A percentile compares a stretch with the other conserved stretches of the same genome.
phyloP scores from a whole-genome alignment of 257 asterid genomes.

The Solanum megistacrolobum region DNA sequence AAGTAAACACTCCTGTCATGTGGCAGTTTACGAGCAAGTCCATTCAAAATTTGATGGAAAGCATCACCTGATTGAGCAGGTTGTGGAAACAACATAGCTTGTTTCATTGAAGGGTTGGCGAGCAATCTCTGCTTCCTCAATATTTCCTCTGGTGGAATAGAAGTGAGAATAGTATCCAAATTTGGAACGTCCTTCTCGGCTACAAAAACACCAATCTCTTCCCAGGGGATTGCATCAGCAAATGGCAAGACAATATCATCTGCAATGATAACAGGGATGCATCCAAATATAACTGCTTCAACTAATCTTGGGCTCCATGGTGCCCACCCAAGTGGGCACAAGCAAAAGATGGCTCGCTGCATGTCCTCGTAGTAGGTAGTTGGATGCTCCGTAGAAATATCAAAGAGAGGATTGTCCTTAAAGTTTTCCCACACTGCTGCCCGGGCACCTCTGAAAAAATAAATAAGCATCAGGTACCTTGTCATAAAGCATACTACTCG shows the following conservation, averaged over 20 bases:
- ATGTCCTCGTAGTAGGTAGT: slow-evolving; percentile 83
- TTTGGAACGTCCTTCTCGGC: slow-evolving; percentile 79
- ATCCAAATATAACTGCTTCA: slow-evolving; percentile 86
- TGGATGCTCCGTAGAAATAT: slow-evolving; percentile 84
- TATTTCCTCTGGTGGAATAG: slow-evolving; percentile 62
- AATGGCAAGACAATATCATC: slow-evolving; percentile 86
- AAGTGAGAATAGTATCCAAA: slow-evolving; percentile 68
- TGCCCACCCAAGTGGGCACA: slow-evolving; percentile 99
- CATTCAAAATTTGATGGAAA: slow-evolving; percentile 83
- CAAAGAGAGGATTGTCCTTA: slow-evolving; percentile 78
- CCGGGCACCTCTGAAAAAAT: slow-evolving; percentile 73
- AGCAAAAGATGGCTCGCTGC: slow-evolving; percentile 82
- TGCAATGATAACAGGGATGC: slow-evolving; percentile 86
- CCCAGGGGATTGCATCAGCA: slow-evolving; percentile 98
- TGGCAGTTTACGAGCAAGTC: slow-evolving; percentile 81
- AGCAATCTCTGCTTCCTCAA: slow-evolving; percentile 69
- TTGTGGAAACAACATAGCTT: slow-evolving; percentile 82
- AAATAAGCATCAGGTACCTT: background rate
- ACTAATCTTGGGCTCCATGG: slow-evolving; percentile 97
- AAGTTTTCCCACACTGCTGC: slow-evolving; percentile 96
- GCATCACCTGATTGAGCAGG: slow-evolving; percentile 87
- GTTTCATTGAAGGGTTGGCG: slow-evolving; percentile 89
- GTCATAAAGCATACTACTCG: background rate
- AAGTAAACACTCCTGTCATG: slow-evolving; percentile 42
- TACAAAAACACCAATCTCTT: slow-evolving; percentile 79